A percentile compares a stretch with the other conserved stretches of the same genome.
Evolutionary conservation across 108 stramenopile genomes (phyloP).

Genomic region (Epipyxis sp.): DNA sequence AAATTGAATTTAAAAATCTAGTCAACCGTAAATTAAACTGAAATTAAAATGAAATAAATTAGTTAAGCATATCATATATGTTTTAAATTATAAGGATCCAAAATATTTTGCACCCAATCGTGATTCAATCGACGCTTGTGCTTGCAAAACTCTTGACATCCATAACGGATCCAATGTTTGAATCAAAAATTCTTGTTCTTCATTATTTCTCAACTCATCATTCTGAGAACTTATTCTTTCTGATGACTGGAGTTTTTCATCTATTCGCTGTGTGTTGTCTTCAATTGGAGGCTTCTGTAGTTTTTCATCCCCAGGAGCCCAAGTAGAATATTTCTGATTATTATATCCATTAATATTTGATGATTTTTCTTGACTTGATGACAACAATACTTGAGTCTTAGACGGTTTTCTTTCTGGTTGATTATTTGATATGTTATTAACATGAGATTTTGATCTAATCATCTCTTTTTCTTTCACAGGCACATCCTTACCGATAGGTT

Average conservation of each 20-base stretch:
- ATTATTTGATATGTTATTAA: too few species aligned
- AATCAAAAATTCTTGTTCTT: neutral
- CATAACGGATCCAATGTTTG: neutral
- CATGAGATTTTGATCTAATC: neutral
- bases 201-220: neutral
- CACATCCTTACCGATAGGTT: too few species aligned
- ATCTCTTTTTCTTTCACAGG: neutral
- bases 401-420: too few species aligned
- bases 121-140: slow-evolving; percentile 1
- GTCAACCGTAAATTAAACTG: too few species aligned
- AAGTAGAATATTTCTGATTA: neutral
- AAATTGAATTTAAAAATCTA: too few species aligned
- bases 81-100: neutral
- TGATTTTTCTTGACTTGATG: neutral
- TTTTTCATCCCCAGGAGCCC: neutral
- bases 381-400: too few species aligned
- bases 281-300: too few species aligned
- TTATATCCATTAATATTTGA: neutral
- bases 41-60: too few species aligned
- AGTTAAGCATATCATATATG: too few species aligned
- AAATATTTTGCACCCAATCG: slow-evolving; percentile 5
- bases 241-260: too few species aligned
- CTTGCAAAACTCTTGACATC: slow-evolving; percentile 8
- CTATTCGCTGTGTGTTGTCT: too few species aligned
- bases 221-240: too few species aligned